A percentile compares a stretch with the other conserved stretches of the same genome.
phyloP scores from a whole-genome alignment of 352 stramenopile species.

The Phytophthora lateralis region DNA sequence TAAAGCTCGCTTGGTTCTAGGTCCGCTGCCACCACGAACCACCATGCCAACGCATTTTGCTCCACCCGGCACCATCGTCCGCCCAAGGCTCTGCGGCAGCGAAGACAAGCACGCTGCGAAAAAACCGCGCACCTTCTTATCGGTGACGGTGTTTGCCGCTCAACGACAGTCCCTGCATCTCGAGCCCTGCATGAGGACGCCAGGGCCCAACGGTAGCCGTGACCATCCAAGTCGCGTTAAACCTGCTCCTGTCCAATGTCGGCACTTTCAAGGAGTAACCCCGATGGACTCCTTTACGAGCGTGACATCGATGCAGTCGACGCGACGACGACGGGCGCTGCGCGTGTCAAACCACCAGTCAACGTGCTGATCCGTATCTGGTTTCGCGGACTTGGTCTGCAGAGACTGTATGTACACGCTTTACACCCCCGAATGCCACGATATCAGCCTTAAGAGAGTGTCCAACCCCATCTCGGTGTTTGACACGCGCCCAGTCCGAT shows the following conservation, averaged over 20 bases:
- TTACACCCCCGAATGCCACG: background rate
- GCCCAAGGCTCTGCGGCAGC: background rate
- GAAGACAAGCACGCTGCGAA: background rate
- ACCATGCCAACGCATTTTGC: background rate
- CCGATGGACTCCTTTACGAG: background rate
- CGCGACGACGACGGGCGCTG: background rate
- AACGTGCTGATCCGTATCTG: background rate
- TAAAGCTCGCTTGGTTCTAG: too few species aligned
- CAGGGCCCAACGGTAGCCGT: background rate
- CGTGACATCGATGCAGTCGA: background rate
- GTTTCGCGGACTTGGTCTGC: background rate
- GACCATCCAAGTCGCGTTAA: background rate
- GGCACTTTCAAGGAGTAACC: too few species aligned
- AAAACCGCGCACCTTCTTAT: background rate
- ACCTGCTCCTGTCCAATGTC: background rate
- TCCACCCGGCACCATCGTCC: background rate
- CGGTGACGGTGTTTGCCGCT: too few species aligned
- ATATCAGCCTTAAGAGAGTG: background rate
- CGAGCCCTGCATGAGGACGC: too few species aligned
- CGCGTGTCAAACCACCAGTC: conserved; percentile 1
- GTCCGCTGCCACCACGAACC: too few species aligned
- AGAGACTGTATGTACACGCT: background rate
- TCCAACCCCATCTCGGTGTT: background rate
- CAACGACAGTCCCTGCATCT: too few species aligned
- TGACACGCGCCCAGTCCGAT: background rate